Evolutionary conservation across 208 protist genomes (phyloP).

Genomic region (Acanthamoeba royreba): DNA sequence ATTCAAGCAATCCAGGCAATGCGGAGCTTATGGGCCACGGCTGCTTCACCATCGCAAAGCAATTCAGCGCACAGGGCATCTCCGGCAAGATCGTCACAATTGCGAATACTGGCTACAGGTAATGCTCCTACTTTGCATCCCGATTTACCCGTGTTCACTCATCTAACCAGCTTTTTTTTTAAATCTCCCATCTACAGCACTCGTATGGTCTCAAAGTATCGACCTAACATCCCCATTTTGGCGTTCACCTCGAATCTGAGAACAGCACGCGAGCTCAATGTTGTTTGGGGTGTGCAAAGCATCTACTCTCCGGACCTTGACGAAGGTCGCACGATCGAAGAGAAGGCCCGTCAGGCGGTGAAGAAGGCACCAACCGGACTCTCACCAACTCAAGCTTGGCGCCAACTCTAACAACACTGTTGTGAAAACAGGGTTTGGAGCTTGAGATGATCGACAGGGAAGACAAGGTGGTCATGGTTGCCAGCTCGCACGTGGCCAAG

Average conservation of each 20-base stretch:
- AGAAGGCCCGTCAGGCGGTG: background rate
- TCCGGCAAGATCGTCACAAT: slow-evolving; percentile 35
- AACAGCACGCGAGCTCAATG: slow-evolving; percentile 18
- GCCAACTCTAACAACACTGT: background rate
- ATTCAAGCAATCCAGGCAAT: background rate
- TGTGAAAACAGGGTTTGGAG: background rate
- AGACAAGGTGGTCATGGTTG: slow-evolving; percentile 7
- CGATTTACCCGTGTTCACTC: background rate
- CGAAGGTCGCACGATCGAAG: background rate
- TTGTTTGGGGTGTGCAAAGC: slow-evolving; percentile 23
- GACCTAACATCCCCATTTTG: slow-evolving; percentile 27
- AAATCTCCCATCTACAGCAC: background rate
- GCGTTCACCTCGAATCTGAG: background rate
- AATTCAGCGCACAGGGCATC: background rate
- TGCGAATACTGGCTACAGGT: background rate
- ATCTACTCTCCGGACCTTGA: background rate
- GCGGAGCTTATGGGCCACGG: slow-evolving; percentile 1
- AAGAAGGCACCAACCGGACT: background rate
- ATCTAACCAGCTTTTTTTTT: background rate
- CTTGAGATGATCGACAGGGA: background rate
- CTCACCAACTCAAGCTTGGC: background rate
- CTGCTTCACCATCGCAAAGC: slow-evolving; percentile 33
- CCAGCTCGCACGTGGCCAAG: background rate
- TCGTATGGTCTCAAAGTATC: slow-evolving; percentile 39
- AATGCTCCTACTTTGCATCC: background rate